A percentile compares a stretch with the other conserved stretches of the same genome.
These are phyloP conservation scores for Verticillium nubilum DNA, from an alignment of 2,329 filamentous ascomycete species.

Conservation along the genomic window DNA sequence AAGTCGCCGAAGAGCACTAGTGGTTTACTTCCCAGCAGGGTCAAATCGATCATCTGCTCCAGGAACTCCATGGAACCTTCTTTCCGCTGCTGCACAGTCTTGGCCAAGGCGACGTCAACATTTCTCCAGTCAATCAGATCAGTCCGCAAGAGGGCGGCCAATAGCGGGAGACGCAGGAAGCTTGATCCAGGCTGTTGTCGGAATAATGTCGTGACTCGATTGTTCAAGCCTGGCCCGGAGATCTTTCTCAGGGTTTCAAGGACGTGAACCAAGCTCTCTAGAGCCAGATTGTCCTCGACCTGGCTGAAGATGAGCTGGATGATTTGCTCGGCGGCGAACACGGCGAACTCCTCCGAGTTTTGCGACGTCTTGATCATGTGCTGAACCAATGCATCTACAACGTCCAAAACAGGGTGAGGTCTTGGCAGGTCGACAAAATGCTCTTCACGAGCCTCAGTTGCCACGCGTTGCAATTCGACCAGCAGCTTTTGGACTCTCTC, in stretches of 20 bases:
- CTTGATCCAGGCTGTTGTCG: slow-evolving; percentile 49
- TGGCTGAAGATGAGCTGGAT: slow-evolving; percentile 50
- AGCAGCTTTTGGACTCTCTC: slow-evolving; percentile 55
- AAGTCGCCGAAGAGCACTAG: slow-evolving; percentile 81
- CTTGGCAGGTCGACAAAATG: slow-evolving; percentile 56
- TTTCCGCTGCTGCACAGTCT: slow-evolving; percentile 66
- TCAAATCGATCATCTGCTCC: slow-evolving; percentile 71
- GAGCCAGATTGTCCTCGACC: slow-evolving; percentile 48
- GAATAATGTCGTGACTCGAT: slow-evolving; percentile 50
- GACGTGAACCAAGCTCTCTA: slow-evolving; percentile 59
- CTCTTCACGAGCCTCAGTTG: slow-evolving; percentile 48
- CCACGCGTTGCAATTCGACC: slow-evolving; percentile 49
- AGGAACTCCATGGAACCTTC: slow-evolving; percentile 72
- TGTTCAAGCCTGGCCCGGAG: slow-evolving; percentile 46
- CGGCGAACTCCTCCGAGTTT: slow-evolving; percentile 53
- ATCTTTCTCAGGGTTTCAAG: slow-evolving; percentile 57
- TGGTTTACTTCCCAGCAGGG: slow-evolving; percentile 72
- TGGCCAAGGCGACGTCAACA: slow-evolving; percentile 67
- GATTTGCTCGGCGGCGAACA: slow-evolving; percentile 56
- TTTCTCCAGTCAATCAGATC: slow-evolving; percentile 58
- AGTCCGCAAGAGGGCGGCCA: slow-evolving; percentile 51
- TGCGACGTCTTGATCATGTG: slow-evolving; percentile 59
- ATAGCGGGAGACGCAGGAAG: slow-evolving; percentile 52
- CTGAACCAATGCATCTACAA: slow-evolving; percentile 56
- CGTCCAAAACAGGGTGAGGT: slow-evolving; percentile 54